phyloP scores from a whole-genome alignment of 2,329 filamentous ascomycete genomes.

The Coccinonectria pachysandricola region DNA sequence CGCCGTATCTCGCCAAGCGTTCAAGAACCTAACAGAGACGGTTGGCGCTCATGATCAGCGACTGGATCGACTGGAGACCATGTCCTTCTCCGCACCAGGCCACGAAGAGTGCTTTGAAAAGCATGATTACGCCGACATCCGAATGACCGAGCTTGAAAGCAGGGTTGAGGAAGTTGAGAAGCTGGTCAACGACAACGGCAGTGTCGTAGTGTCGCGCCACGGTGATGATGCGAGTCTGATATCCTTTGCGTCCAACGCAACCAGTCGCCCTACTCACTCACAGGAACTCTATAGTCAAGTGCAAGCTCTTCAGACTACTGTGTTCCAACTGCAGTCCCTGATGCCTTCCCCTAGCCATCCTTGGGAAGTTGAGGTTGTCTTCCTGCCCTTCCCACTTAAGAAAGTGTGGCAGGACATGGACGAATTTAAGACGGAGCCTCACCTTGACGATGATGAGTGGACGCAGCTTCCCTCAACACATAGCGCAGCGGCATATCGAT shows the following conservation, averaged over 20 bases:
- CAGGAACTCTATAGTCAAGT: constrained; percentile 41
- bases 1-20: constrained; percentile 24
- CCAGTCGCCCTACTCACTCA: constrained; percentile 28
- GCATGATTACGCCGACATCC: constrained; percentile 55
- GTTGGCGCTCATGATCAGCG: constrained; percentile 53
- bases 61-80: constrained; percentile 58
- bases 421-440: constrained; percentile 34
- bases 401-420: constrained; percentile 42
- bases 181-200: constrained; percentile 36
- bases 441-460: constrained; percentile 38
- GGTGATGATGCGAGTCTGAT: constrained; percentile 36
- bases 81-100: constrained; percentile 55
- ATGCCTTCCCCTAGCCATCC: constrained; percentile 53
- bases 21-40: constrained; percentile 39
- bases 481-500: constrained; percentile 33
- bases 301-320: constrained; percentile 37
- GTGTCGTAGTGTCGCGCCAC: constrained; percentile 25
- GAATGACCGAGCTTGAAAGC: constrained; percentile 59
- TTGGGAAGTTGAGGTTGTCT: constrained; percentile 68
- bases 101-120: constrained; percentile 61
- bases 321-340: constrained; percentile 47
- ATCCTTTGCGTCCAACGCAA: constrained; percentile 35
- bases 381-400: constrained; percentile 58
- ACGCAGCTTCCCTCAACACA: constrained; percentile 42
- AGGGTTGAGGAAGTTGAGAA: constrained; percentile 51